Evolutionary conservation across 2,329 filamentous ascomycete species (phyloP).

Genomic region (Verticillium isaacii): DNA sequence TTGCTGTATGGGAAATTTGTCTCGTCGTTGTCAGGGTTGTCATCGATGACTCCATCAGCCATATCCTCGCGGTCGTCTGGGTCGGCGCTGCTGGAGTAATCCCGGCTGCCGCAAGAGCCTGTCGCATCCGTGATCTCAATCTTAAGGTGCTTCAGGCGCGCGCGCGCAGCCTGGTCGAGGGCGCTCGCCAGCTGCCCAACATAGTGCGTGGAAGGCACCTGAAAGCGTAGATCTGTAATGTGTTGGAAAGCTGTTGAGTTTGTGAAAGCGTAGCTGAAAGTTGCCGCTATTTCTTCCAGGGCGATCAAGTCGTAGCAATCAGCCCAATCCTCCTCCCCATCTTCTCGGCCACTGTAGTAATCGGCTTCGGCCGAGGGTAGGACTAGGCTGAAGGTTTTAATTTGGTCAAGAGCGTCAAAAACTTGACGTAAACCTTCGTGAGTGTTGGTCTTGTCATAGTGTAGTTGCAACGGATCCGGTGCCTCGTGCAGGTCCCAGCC

Average conservation of each 20-base stretch:
- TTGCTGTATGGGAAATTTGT: conserved; percentile 3
- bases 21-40: background rate
- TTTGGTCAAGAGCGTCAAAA: background rate
- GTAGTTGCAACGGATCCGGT: background rate
- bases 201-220: conserved; percentile 3
- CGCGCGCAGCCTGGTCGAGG: background rate
- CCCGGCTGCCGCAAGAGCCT: conserved; percentile 2
- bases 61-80: background rate
- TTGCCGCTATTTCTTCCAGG: background rate
- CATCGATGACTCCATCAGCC: background rate
- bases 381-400: background rate
- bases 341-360: background rate
- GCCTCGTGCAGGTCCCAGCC: background rate
- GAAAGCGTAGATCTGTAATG: conserved; percentile 3
- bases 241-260: background rate
- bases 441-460: conserved; percentile 2
- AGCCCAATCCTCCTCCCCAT: background rate
- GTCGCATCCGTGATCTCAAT: conserved; percentile 4
- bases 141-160: conserved; percentile 1
- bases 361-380: background rate
- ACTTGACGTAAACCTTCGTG: background rate
- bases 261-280: background rate
- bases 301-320: conserved; percentile 6
- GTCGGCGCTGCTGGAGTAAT: background rate
- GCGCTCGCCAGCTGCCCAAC: background rate